These are phyloP conservation scores for Pilatotrama ljubarskyi DNA, from an alignment of 768 basidiomycete genomes.

Conservation along the genomic window DNA sequence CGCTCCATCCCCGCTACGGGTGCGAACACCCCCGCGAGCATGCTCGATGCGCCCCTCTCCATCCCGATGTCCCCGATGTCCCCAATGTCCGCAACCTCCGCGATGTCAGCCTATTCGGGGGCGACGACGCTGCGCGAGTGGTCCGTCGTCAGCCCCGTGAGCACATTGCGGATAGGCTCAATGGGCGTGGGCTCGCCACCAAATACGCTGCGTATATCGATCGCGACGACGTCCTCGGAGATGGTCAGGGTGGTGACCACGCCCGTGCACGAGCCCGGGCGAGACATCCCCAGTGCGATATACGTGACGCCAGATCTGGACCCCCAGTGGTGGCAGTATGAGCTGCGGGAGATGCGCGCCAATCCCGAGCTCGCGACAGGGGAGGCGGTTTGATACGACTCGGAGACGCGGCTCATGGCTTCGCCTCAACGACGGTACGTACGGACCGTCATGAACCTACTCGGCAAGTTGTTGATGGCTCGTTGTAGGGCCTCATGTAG, in stretches of 20 bases:
- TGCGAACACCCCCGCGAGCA: constrained; percentile 10
- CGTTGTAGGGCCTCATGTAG: too few relatives aligned
- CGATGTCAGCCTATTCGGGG: not conserved
- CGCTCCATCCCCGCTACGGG: constrained; percentile 13
- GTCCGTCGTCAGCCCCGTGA: not conserved
- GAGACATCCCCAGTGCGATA: not conserved
- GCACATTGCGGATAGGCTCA: not conserved
- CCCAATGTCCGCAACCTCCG: not conserved
- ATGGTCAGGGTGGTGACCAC: not conserved
- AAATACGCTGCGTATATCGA: not conserved
- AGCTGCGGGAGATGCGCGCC: constrained; percentile 19
- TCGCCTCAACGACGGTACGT: not conserved
- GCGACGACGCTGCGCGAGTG: constrained; percentile 5
- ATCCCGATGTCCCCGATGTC: not conserved
- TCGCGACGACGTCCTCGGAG: constrained; percentile 6
- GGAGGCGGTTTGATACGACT: not conserved
- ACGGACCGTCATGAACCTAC: too few relatives aligned
- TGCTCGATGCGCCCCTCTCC: constrained; percentile 4
- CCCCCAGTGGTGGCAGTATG: constrained; percentile 14
- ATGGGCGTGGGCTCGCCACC: not conserved
- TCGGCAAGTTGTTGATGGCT: too few relatives aligned
- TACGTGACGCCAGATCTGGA: constrained; percentile 9
- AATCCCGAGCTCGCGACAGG: constrained; percentile 1
- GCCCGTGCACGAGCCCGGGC: not conserved
- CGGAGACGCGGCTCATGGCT: not conserved